Evolutionary conservation across 1,284 basidiomycete genomes (phyloP), one percentile per base, ranked within the genome.

Genomic region (Moesziomyces sp.): DNA sequence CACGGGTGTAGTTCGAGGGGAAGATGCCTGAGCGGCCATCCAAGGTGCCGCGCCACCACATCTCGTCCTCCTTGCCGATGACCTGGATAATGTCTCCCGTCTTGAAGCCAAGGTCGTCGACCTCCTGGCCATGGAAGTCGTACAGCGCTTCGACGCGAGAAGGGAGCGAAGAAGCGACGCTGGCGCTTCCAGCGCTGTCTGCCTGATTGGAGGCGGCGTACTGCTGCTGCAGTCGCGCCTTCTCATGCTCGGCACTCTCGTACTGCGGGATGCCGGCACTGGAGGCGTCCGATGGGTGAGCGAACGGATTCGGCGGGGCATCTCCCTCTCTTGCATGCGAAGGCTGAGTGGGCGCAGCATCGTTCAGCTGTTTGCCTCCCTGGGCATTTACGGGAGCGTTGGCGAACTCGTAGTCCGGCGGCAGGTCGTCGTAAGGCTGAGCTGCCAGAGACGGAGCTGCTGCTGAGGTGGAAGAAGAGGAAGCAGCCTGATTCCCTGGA

Each of bases 381-480:
- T 59, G 72, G 9, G 58, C 55, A 23, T 50, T 70, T 18, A 63
- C 46, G 9, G 72, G 66, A 0, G 62, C 50, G 30, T 43, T 74
- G 19, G 72, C 72, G 19, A 74, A 70, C 53, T 74, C 66, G 30
- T 74, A 74, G 53, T 70, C 72, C n/a, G 72, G 72, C 4, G 72
- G 72, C 3, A 74, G 72, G 16, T 74, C 66, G 2, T 26, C 33
- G n/a, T 74, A 66, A 1, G 66, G 35, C n/a, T 56, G 59, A 4
- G 56, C n/a, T 3, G 44, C 30, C 0, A 21, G 46, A 11, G n/a
- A 23, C 7, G 33, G 21, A 14, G 26, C 8, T 5, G 30, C 13
- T 16, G 35, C 35, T 16, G 65, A 55, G n/a, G 42, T 49, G 16
- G 54, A 35, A 5, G 52, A 46, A 13, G 52, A 18, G 9, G 35